Base-by-base conservation (phyloP, 2,329 filamentous ascomycete genomes). In the Beauveria pseudobassiana region DNA sequence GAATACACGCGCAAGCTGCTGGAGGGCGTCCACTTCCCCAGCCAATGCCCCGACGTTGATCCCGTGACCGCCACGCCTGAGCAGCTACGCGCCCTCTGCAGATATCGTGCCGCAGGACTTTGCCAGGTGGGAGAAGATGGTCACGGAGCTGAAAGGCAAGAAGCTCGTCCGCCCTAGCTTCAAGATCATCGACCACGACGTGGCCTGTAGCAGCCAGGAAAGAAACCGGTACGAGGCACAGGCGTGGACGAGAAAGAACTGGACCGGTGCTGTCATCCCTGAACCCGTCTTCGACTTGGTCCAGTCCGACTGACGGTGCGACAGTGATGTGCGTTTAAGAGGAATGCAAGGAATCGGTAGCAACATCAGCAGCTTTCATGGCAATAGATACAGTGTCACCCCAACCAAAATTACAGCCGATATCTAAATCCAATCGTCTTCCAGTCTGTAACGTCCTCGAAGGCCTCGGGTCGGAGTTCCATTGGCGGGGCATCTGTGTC, bases 401-500 rank as follows among this genome's bases (percentile, higher is more conserved):
- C 26, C 34, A 14, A 16, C 34, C 16, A 38, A 14, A 34, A 3
- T 18, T 52, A 82, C 28, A 82, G 67, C 30, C 84, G 77, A 70
- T 87, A 87, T 48, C 83, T 77, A 64, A 87, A 87, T 0, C 84
- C 84, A 20, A 77, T 69, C 1, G 78, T 84, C 43, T 84, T 78
- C 80, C 82, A 85, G 66, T 87, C 84, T 2, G 84, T 86, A 2
- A 81, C 70, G 69, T 87, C 83, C 22, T 84, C 81, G 62, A 83
- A 81, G 62, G 81, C 79, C 59, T 77, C 75, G 0, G 76, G 72
- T 20, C 73, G 70, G 24, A 81, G 67, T 54, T 75, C 73, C 0
- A 77, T 69, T 1, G 66, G 66, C 0, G 63, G 62, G 16, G 64
- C 65, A 4, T 68, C 64, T 28, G 70, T 70, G 14, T 74, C 67